Percentiles rank a stretch among this genome's conserved stretches.
phyloP scores from a whole-genome alignment of 371 early-diverging fungal genomes.

The Enterospora canceri region DNA sequence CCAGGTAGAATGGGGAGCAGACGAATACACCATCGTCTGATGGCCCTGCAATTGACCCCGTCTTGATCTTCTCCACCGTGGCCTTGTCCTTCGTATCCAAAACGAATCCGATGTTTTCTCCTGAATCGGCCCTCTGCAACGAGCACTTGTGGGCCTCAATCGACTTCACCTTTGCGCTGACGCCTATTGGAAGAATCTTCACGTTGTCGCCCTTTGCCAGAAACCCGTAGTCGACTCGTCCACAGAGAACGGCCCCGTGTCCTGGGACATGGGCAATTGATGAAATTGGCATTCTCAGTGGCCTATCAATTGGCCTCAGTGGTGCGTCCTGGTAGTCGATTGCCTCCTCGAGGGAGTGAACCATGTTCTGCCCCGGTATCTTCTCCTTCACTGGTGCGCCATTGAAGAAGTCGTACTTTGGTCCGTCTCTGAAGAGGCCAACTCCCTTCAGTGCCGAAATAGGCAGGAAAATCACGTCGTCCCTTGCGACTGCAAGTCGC shows the following conservation, averaged over 20 bases:
- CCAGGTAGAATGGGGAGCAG: conserved; percentile 10
- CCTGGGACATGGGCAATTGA: conserved; percentile 92
- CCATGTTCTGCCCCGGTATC: conserved; percentile 62
- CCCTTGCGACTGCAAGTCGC: conserved; percentile 73
- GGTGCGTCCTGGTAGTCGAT: conserved; percentile 82
- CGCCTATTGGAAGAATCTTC: conserved; percentile 41
- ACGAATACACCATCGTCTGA: conserved; percentile 28
- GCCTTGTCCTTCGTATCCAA: conserved; percentile 37
- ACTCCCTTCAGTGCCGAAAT: conserved; percentile 77
- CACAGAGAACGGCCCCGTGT: conserved; percentile 90
- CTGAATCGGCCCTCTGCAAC: conserved; percentile 31
- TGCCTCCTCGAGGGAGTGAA: conserved; percentile 78
- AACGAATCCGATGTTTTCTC: conserved; percentile 54
- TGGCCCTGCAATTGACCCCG: conserved; percentile 48
- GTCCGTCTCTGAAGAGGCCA: conserved; percentile 67
- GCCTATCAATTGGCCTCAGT: conserved; percentile 77
- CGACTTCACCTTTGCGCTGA: conserved; percentile 46
- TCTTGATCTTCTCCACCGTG: conserved; percentile 40
- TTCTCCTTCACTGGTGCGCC: conserved; percentile 44
- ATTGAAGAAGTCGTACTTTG: conserved; percentile 60
- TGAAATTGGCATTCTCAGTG: conserved; percentile 79
- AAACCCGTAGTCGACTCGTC: conserved; percentile 84
- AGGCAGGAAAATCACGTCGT: conserved; percentile 73
- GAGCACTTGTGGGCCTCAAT: conserved; percentile 52
- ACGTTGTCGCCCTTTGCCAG: conserved; percentile 80